Conservation (phyloP, 768 basidiomycete species). For the Mycena capillaripes region DNA sequence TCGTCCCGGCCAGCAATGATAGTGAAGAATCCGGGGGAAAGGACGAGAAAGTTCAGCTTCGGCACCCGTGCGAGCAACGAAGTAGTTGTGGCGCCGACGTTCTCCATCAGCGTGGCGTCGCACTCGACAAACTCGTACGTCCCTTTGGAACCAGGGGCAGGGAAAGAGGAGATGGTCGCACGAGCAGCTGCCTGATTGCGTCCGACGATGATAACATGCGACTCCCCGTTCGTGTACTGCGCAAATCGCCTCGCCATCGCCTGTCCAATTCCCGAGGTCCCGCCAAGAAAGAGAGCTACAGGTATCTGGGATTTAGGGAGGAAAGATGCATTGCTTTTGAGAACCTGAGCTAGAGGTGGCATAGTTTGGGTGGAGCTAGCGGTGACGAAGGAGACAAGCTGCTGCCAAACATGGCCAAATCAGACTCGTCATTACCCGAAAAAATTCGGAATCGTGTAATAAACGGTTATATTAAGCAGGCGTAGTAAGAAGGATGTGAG, state of each 20-base stretch:
- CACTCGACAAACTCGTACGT: constrained; percentile 53
- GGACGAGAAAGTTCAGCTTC: constrained; percentile 54
- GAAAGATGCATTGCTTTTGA: constrained; percentile 35
- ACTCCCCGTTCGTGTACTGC: constrained; percentile 52
- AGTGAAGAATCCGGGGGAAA: constrained; percentile 49
- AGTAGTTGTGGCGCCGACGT: constrained; percentile 44
- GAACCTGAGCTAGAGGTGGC: constrained; percentile 38
- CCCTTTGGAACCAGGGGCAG: constrained; percentile 34
- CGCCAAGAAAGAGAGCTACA: constrained; percentile 43
- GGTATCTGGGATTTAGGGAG: constrained; percentile 27
- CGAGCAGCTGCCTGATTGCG: constrained; percentile 52
- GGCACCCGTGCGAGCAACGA: constrained; percentile 44
- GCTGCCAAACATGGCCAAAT: too few relatives aligned
- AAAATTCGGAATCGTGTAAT: too few relatives aligned
- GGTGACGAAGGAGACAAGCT: too few relatives aligned
- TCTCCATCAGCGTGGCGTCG: constrained; percentile 53
- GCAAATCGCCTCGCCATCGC: constrained; percentile 53
- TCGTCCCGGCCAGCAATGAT: constrained; percentile 48
- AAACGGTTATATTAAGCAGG: too few relatives aligned
- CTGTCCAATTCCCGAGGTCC: constrained; percentile 48
- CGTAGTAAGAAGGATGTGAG: too few relatives aligned
- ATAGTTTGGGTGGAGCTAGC: neutral
- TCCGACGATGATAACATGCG: constrained; percentile 56
- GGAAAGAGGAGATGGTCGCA: constrained; percentile 49
- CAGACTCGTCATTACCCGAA: too few relatives aligned